Percentiles rank a stretch among this genome's conserved stretches.
Evolutionary conservation across 495 filamentous ascomycete species (phyloP).

Genomic region (Aspergillus carlsbadensis): DNA sequence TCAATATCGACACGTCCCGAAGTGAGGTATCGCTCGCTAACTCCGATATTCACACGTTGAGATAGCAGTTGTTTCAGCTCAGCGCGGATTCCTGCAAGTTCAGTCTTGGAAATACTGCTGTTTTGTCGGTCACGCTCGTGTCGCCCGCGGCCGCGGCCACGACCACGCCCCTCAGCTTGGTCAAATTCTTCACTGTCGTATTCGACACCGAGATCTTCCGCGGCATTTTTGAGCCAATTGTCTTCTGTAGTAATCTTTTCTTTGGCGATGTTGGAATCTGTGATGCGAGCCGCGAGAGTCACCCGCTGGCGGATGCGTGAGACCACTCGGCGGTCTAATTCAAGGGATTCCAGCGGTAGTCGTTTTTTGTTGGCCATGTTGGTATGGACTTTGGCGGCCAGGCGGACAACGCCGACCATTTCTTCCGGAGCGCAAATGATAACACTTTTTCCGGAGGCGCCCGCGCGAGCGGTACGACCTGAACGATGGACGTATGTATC

Average conservation of each 20-base stretch:
- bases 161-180: slow-evolving; percentile 58
- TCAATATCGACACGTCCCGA: slow-evolving; percentile 79
- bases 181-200: slow-evolving; percentile 87
- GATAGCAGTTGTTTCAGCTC: slow-evolving; percentile 56
- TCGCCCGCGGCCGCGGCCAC: slow-evolving; percentile 66
- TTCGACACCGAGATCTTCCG: slow-evolving; percentile 91
- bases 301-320: slow-evolving; percentile 71
- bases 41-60: slow-evolving; percentile 82
- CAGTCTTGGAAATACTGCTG: slow-evolving; percentile 63
- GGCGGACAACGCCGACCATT: slow-evolving; percentile 74
- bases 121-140: slow-evolving; percentile 74
- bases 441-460: slow-evolving; percentile 72
- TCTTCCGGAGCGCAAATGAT: slow-evolving; percentile 91
- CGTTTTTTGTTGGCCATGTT: slow-evolving; percentile 51
- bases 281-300: slow-evolving; percentile 75
- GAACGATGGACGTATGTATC: slow-evolving; percentile 96
- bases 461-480: slow-evolving; percentile 87
- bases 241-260: slow-evolving; percentile 81
- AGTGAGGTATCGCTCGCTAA: slow-evolving; percentile 87
- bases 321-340: slow-evolving; percentile 79
- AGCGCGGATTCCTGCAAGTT: slow-evolving; percentile 53
- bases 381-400: slow-evolving; percentile 84
- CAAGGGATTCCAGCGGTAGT: slow-evolving; percentile 71
- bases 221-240: slow-evolving; percentile 78
- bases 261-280: slow-evolving; percentile 79